Evolutionary conservation across 1,284 basidiomycete genomes (phyloP).

Genomic region (Ceratobasidium sp.): DNA sequence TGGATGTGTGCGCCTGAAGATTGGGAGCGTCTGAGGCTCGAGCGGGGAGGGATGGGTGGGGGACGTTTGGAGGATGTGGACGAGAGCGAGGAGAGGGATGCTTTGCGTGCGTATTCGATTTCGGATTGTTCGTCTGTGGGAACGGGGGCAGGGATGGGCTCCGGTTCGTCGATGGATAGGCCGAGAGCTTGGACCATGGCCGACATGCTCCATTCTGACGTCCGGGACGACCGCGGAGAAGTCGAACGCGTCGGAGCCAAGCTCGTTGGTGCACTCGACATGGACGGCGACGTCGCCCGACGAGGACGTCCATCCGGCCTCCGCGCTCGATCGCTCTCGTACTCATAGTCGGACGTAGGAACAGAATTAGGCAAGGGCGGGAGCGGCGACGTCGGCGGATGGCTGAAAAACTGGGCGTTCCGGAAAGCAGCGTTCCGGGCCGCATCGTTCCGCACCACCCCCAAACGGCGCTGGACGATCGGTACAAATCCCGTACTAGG

Average conservation of each 20-base stretch:
- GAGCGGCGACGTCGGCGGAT: background rate
- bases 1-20: background rate
- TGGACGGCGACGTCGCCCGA: constrained; percentile 20
- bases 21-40: constrained; percentile 11
- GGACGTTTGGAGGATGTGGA: constrained; percentile 17
- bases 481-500: constrained; percentile 14
- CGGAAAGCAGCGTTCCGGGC: constrained; percentile 27
- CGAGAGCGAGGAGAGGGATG: constrained; percentile 30
- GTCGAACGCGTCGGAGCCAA: constrained; percentile 1
- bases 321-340: background rate
- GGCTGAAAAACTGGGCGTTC: constrained; percentile 30
- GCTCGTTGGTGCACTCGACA: constrained; percentile 23
- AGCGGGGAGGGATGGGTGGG: constrained; percentile 27
- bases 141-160: background rate
- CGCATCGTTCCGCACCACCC: constrained; percentile 10
- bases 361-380: background rate
- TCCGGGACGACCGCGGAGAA: constrained; percentile 26
- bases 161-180: background rate
- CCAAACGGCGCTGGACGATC: constrained; percentile 29
- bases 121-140: constrained; percentile 19
- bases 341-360: background rate
- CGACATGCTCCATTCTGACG: constrained; percentile 32
- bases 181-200: constrained; percentile 8
- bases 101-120: constrained; percentile 25
- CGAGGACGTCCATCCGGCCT: background rate